A percentile compares a stretch with the other conserved stretches of the same genome.
Evolutionary conservation across 2,329 filamentous ascomycete genomes (phyloP).

Genomic region (Colletotrichum costaricense): DNA sequence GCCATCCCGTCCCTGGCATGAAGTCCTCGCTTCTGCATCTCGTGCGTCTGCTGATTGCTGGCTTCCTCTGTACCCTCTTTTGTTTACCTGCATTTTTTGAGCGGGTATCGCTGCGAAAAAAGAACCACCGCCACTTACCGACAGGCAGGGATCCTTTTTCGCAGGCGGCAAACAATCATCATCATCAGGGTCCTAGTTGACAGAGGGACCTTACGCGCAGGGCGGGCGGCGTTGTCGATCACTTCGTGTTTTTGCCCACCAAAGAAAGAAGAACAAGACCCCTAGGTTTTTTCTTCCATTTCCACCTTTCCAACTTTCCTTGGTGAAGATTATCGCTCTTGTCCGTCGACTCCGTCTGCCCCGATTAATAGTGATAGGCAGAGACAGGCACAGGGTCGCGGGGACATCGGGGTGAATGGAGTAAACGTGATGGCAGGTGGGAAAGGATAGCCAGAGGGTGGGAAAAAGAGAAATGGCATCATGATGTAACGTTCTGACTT

Average conservation of each 20-base stretch:
- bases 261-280: not conserved
- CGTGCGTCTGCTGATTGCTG: not conserved
- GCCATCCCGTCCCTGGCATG: not conserved
- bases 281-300: not conserved
- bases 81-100: not conserved
- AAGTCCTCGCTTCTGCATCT: not conserved
- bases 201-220: not conserved
- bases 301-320: not conserved
- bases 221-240: not conserved
- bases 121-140: not conserved
- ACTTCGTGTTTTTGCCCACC: constrained; percentile 2
- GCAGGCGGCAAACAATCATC: not conserved
- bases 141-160: not conserved
- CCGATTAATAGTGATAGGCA: not conserved
- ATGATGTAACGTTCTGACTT: constrained; percentile 34
- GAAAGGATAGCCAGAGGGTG: not conserved
- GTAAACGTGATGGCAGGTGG: not conserved
- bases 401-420: not conserved
- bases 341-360: not conserved
- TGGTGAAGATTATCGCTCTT: not conserved
- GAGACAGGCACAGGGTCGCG: not conserved
- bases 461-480: constrained; percentile 21
- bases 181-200: not conserved
- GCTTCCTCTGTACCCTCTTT: not conserved
- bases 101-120: not conserved